Percentiles rank a stretch among this genome's conserved stretches.
Conservation (phyloP, 2,329 filamentous ascomycete species). For the Dothistroma septosporum region DNA sequence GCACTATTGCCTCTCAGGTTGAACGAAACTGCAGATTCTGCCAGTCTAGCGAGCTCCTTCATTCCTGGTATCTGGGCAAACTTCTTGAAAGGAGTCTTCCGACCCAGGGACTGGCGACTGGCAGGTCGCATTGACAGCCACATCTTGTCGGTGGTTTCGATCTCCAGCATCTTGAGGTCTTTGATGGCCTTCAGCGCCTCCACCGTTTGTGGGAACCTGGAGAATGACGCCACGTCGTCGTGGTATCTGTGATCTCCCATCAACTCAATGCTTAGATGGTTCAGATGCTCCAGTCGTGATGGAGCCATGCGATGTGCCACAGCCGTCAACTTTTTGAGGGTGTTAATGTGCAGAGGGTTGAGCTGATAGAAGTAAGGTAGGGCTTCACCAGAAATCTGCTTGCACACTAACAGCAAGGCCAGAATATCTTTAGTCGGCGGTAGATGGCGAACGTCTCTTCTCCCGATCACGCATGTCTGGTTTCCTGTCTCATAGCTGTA, state of each 20-base stretch:
- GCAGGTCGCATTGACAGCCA: background rate
- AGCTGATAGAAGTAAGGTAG: background rate
- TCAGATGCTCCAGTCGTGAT: background rate
- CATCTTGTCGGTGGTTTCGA: background rate
- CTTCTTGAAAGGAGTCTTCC: background rate
- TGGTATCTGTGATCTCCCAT: background rate
- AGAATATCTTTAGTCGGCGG: background rate
- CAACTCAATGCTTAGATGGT: background rate
- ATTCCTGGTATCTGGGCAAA: background rate
- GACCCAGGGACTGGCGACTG: background rate
- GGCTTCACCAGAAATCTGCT: background rate
- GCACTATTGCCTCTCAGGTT: background rate
- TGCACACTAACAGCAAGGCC: background rate
- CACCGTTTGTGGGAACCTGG: background rate
- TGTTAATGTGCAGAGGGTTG: background rate
- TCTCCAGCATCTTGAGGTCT: background rate
- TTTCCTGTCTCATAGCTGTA: no score
- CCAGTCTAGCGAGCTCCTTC: background rate
- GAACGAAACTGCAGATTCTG: background rate
- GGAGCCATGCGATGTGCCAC: background rate
- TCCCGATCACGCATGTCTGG: no score
- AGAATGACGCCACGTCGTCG: background rate
- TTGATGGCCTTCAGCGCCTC: background rate
- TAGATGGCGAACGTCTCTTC: background rate
- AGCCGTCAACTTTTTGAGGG: background rate